These are phyloP conservation scores for Plasmodium gonderi DNA, from an alignment of 169 alveolate genomes.

Conservation along the genomic window DNA sequence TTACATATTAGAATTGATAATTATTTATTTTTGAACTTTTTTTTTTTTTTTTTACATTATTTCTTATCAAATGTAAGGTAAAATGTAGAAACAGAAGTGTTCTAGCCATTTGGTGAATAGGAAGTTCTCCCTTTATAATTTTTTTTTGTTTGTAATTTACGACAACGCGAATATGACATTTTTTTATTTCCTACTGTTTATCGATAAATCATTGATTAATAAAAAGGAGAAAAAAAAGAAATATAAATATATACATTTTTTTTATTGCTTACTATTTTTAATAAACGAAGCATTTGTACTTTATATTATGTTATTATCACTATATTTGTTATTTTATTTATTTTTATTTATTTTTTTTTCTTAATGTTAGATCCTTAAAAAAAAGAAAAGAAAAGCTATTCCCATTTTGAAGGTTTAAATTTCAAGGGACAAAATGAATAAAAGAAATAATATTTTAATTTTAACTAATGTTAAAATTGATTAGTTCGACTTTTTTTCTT, in stretches of 20 bases:
- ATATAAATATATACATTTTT: too few species aligned
- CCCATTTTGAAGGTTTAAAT: neutral
- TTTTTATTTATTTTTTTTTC: neutral
- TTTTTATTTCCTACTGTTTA: neutral
- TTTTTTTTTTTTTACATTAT: neutral
- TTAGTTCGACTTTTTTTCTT: neutral
- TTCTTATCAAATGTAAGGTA: neutral
- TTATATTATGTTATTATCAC: neutral
- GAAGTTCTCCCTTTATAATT: neutral
- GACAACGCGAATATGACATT: neutral
- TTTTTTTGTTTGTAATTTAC: neutral
- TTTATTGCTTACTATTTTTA: neutral
- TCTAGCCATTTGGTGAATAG: neutral
- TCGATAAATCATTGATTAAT: neutral
- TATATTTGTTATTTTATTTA: neutral
- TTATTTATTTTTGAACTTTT: neutral
- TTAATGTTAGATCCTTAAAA: neutral
- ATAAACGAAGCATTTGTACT: neutral
- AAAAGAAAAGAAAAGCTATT: too few species aligned
- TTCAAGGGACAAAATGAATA: conserved; percentile 1
- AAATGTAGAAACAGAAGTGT: neutral
- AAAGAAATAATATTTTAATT: neutral
- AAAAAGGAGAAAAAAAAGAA: neutral
- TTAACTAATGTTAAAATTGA: neutral
- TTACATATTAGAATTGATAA: neutral